phyloP scores from a whole-genome alignment of 1,284 basidiomycete species.

The Macrocystidia cucumis region DNA sequence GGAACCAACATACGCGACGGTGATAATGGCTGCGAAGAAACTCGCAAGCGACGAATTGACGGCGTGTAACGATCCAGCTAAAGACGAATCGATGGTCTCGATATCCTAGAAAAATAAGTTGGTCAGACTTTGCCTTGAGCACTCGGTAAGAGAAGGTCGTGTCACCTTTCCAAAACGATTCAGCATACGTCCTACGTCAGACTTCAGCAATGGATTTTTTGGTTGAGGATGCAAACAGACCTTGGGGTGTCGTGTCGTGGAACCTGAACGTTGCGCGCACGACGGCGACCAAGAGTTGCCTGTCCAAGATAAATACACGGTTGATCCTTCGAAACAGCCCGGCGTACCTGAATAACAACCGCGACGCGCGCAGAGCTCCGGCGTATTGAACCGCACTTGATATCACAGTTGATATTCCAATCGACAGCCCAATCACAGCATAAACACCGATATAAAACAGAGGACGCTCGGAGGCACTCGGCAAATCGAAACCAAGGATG shows the following conservation, averaged over 20 bases:
- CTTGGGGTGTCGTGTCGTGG: conserved; percentile 39
- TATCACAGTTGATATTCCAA: conserved; percentile 35
- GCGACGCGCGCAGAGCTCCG: conserved; percentile 53
- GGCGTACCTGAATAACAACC: conserved; percentile 46
- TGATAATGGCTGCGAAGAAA: conserved; percentile 63
- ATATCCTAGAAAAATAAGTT: conserved; percentile 42
- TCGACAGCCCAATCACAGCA: conserved; percentile 44
- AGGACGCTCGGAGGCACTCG: conserved; percentile 44
- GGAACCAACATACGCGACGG: conserved; percentile 38
- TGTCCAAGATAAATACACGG: conserved; percentile 10
- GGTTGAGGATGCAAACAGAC: conserved; percentile 13
- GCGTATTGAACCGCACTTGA: conserved; percentile 49
- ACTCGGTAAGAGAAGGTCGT: background rate
- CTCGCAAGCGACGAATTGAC: conserved; percentile 70
- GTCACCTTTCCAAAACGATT: conserved; percentile 59
- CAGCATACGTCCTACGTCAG: conserved; percentile 42
- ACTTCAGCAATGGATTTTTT: background rate
- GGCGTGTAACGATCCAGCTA: conserved; percentile 61
- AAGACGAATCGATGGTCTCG: conserved; percentile 67
- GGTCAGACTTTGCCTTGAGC: background rate
- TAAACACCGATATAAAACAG: conserved; percentile 61
- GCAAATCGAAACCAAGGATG: conserved; percentile 22
- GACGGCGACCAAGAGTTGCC: conserved; percentile 43
- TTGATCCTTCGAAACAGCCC: background rate
- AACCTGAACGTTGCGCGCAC: conserved; percentile 48